Evolutionary conservation across 2,329 filamentous ascomycete genomes (phyloP), one percentile per base, ranked within the genome.

Genomic region (Epichloe hybrida): DNA sequence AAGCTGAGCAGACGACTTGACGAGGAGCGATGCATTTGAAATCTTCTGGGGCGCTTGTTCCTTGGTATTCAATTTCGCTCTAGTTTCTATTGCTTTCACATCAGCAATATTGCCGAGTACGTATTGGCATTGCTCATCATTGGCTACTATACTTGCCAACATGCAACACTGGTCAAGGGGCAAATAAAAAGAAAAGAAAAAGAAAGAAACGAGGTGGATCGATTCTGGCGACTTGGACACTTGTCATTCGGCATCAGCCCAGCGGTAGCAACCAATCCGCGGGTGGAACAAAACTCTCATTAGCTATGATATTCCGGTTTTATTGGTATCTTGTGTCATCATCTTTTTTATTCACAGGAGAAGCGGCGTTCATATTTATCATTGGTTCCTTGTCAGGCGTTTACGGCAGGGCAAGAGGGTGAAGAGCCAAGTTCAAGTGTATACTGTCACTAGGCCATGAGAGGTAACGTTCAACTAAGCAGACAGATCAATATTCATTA

Each of bases 401-500:
- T 66, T 55, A 54, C 27, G 50, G 61, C 55, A 59, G 58, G 60
- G 59, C 52, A 54, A 53, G 57, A 56, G 11, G 20, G 5, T 9
- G 58, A 64, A 61, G 61, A 59, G 52, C 54, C 58, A 57, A 56
- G 58, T 62, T 57, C 57, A 57, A 57, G 57, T 64, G 60, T 63
- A 59, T 54, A 59, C 53, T 53, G 55, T 54, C 50, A 46, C 45
- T 48, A 54, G 47, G 56, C 51, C 48, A 56, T 53, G 53, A 55
- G 54, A 52, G 48, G 50, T 53, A 44, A 55, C 50, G 51, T 54
- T 52, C 50, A 52, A 55, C 47, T 54, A 21, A 9, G 52, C 50
- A 50, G 54, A 53, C 53, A 56, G 56, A 55, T n/a, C 41, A 55
- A 54, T 48, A 48, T 21, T 20, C 40, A 23, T 42, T 6, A 40